A percentile compares a stretch with the other conserved stretches of the same genome.
These are phyloP conservation scores for Aspergillus hancockii DNA, from an alignment of 495 filamentous ascomycete species.

Conservation along the genomic window DNA sequence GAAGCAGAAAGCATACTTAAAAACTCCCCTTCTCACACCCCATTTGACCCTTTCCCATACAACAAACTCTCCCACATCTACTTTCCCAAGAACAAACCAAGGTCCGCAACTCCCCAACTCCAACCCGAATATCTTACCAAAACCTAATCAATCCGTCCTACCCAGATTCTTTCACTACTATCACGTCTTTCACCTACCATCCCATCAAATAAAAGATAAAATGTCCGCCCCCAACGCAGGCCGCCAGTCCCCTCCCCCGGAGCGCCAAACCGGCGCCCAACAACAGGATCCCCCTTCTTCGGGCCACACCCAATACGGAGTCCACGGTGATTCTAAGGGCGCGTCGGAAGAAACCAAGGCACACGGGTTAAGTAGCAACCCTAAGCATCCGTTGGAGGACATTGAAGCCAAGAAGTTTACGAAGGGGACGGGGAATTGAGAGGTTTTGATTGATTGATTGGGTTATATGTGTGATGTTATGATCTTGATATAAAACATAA, in stretches of 20 bases:
- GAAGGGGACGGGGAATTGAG: slow-evolving; percentile 39
- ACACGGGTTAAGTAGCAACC: slow-evolving; percentile 59
- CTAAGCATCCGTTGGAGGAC: slow-evolving; percentile 67
- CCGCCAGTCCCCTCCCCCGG: slow-evolving; percentile 80
- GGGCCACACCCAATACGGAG: slow-evolving; percentile 55
- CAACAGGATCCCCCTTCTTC: slow-evolving; percentile 52
- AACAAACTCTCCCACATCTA: background rate
- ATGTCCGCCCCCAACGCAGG: slow-evolving; percentile 53
- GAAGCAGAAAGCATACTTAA: too few species aligned
- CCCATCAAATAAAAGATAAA: slow-evolving; percentile 4
- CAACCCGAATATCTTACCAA: too few species aligned
- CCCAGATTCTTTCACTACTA: slow-evolving; percentile 3
- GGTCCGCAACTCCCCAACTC: too few species aligned
- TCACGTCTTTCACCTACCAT: too few species aligned
- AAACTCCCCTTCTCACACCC: background rate
- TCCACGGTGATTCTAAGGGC: slow-evolving; percentile 33
- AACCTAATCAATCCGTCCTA: slow-evolving; percentile 5
- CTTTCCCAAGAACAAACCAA: background rate
- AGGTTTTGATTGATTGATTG: slow-evolving; percentile 1
- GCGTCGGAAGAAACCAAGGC: slow-evolving; percentile 39
- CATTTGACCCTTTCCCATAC: background rate
- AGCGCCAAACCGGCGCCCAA: slow-evolving; percentile 66
- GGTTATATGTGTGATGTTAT: background rate
- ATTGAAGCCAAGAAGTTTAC: slow-evolving; percentile 64
- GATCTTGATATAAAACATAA: background rate